Conservation (phyloP, 192 early-diverging fungal genomes). For the Coemansia sp. region DNA sequence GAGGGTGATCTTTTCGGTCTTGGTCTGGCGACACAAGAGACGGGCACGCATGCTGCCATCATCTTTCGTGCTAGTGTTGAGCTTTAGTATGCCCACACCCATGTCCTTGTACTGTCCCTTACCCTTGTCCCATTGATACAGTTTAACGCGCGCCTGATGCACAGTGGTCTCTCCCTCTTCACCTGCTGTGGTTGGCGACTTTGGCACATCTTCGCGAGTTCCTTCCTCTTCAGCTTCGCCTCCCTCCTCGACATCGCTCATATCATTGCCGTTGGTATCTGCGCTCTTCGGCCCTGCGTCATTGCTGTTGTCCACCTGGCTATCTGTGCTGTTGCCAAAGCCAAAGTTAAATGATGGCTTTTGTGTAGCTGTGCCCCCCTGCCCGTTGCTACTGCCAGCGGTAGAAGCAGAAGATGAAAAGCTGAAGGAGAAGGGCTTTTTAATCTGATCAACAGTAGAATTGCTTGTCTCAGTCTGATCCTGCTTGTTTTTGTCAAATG, state of each 20-base stretch:
- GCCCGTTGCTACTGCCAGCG: neutral
- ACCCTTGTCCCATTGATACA: slow-evolving; percentile 44
- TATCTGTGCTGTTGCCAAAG: slow-evolving; percentile 13
- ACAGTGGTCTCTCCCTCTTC: slow-evolving; percentile 53
- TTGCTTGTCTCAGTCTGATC: too few relatives aligned
- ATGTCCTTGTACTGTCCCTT: slow-evolving; percentile 40
- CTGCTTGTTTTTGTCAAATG: slow-evolving; percentile 19
- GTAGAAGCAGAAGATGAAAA: slow-evolving; percentile 6
- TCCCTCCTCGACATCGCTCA: slow-evolving; percentile 14
- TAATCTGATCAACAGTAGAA: slow-evolving; percentile 9
- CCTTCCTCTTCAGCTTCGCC: slow-evolving; percentile 7
- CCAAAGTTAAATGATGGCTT: slow-evolving; percentile 49
- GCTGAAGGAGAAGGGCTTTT: slow-evolving; percentile 44
- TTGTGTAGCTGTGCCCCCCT: neutral
- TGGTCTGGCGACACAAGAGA: slow-evolving; percentile 52
- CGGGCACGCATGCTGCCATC: slow-evolving; percentile 27
- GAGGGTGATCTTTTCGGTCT: slow-evolving; percentile 47
- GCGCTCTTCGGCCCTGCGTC: neutral
- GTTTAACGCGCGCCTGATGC: slow-evolving; percentile 37
- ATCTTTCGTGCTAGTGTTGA: slow-evolving; percentile 31
- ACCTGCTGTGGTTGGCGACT: slow-evolving; percentile 34
- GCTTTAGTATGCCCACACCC: slow-evolving; percentile 41
- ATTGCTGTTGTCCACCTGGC: neutral
- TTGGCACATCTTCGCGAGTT: slow-evolving; percentile 12
- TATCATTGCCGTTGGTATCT: slow-evolving; percentile 1